Base-by-base conservation (phyloP, 257 asterid species). In the Schizonepeta tenuifolia region DNA sequence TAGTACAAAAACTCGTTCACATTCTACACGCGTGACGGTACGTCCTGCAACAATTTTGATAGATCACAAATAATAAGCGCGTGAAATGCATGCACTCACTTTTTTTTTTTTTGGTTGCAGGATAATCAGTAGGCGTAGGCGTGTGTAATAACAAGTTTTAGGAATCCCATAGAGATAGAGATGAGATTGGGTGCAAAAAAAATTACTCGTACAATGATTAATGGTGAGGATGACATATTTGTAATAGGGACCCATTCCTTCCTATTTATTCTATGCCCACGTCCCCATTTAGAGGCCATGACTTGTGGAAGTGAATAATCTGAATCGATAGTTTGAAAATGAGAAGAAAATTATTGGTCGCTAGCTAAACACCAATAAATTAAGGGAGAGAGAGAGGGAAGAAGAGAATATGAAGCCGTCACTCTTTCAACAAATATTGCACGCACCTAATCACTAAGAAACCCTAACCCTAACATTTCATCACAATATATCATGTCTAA, bases 361-460 rank as follows among this genome's bases (percentile, higher is more conserved):
- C 67, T 28, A 28, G 33, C 67, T 53, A 72, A 11, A 14, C 53
- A 65, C 28, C 53, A 5, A 47, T 51, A 67, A 13, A 67, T 11
- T 7, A 1, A n/a, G 24, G 17, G 56, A n/a, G 28, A 17, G 63
- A 24, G 40, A 24, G 62, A 55, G 18, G 7, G 56, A 50, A 18
- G 56, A 50, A 41, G 22, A 43, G 82, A 77, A 56, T 74, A 24
- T 67, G 15, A 84, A 86, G 82, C 85, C 87, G 86, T 86, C 81
- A 84, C 88, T 78, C 87, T 64, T 86, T 76, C 83, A 69, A 82
- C 81, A 88, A 88, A 83, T 78, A 78, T 69, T 77, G 51, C 75
- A 40, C 75, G 26, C 47, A 35, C 72, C 63, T 72, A 62, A 72
- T 50, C 44, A 21, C 50, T 64, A 33, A 76, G 20, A 50, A 66